Evolutionary conservation across 2,329 filamentous ascomycete species (phyloP).

Genomic region (Raffaelea arxii): DNA sequence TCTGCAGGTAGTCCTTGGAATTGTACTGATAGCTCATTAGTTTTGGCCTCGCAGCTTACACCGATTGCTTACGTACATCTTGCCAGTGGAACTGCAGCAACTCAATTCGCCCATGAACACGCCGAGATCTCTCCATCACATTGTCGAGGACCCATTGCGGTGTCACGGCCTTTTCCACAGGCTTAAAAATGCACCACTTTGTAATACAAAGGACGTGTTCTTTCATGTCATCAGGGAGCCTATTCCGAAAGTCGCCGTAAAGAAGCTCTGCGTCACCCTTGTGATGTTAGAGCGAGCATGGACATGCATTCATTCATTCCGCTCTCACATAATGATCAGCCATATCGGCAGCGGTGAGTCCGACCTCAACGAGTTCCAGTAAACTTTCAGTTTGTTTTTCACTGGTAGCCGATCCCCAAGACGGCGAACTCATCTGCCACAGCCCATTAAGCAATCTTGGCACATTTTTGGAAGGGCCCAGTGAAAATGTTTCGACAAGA

Average conservation of each 20-base stretch:
- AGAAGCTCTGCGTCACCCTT: constrained; percentile 25
- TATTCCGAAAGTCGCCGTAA: constrained; percentile 21
- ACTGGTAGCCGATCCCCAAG: constrained; percentile 19
- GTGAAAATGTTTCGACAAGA: constrained; percentile 14
- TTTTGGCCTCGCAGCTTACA: background rate
- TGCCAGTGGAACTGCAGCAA: constrained; percentile 27
- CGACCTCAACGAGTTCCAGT: constrained; percentile 14
- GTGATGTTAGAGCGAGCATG: background rate
- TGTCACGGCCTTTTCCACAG: constrained; percentile 15
- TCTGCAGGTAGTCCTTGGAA: constrained; percentile 23
- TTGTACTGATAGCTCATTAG: constrained; percentile 17
- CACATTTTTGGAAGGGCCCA: constrained; percentile 12
- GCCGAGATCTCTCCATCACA: constrained; percentile 22
- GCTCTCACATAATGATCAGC: constrained; percentile 25
- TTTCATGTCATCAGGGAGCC: constrained; percentile 14
- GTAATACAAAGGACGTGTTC: constrained; percentile 21
- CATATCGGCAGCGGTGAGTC: constrained; percentile 23
- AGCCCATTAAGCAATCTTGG: constrained; percentile 21
- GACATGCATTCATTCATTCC: background rate
- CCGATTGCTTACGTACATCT: constrained; percentile 17
- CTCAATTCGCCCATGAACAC: constrained; percentile 22
- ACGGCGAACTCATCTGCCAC: constrained; percentile 22
- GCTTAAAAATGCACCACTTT: constrained; percentile 25
- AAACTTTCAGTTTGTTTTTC: constrained; percentile 18
- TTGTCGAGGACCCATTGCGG: constrained; percentile 17